Base-by-base conservation (phyloP, 1,284 basidiomycete genomes). In the Tausonia pullulans region DNA sequence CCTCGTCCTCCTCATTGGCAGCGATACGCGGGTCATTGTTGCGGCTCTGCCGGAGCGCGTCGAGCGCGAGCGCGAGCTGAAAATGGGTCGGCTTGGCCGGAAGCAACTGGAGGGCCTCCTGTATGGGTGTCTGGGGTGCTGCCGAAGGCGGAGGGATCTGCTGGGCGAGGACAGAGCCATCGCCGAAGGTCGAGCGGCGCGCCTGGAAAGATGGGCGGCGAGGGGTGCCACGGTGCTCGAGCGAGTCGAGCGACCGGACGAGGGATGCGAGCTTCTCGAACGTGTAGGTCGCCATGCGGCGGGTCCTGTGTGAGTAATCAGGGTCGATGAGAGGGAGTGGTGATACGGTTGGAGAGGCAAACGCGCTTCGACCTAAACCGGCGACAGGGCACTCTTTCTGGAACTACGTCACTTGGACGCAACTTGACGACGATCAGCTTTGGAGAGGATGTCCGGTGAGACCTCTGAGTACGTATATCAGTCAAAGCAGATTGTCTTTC, bases 261-360 rank as follows among this genome's bases (percentile, higher is more conserved):
- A 64, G 51, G 14, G 41, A 51, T 11, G 57, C 50, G 7, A 64
- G 51, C 16, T 46, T 57, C 27, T 45, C 14, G 11, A 49, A n/a
- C 9, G 62, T 64, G 45, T 44, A 64, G 39, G 62, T 64, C 6
- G 62, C 48, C 62, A 64, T 64, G 27, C 27, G 27, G 27, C 27
- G 27, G 27, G 2, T 27, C 27, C 27, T 27, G 27, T 27, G 27
- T 27, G 27, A 27, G 27, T 27, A 27, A 27, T 27, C 27, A 27
- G 27, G 27, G 27, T 27, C 27, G 27, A 27, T 27, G 27, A 27
- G 27, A 27, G 27, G 27, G 27, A 27, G 27, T 27, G 27, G 27
- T 27, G 27, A 27, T 27, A 27, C 27, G 27, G 27, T 27, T 27
- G 27, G 2, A 27, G 27, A 27, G 27, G 27, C 27, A 27, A 27